Conservation (phyloP, 1,284 basidiomycete genomes). For the Boletus semigastroideus region DNA sequence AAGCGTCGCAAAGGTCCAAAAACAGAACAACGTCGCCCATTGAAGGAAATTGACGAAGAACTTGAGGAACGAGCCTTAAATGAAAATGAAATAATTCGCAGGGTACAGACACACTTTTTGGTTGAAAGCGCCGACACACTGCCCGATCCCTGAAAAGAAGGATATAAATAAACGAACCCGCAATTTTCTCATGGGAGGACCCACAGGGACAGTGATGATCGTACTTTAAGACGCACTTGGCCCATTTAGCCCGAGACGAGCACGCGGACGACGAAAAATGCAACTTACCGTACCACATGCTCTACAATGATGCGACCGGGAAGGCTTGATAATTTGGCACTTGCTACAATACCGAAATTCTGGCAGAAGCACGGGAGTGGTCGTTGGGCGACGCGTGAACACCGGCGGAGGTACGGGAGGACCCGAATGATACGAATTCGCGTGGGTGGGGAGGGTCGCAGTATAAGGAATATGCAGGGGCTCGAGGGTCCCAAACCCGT, state of each 20-base stretch:
- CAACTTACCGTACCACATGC: constrained; percentile 51
- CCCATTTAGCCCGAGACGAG: constrained; percentile 7
- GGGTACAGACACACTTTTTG: constrained; percentile 44
- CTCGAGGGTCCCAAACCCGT: constrained; percentile 12
- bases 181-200: constrained; percentile 3
- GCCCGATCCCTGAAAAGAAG: constrained; percentile 53
- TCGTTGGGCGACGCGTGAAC: constrained; percentile 33
- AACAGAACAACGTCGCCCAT: constrained; percentile 49
- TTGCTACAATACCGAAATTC: constrained; percentile 50
- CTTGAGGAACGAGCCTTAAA: constrained; percentile 24
- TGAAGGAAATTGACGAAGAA: constrained; percentile 61
- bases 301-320: constrained; percentile 62
- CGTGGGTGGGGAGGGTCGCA: constrained; percentile 9
- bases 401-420: constrained; percentile 3
- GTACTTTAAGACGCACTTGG: constrained; percentile 55
- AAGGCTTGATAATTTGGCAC: constrained; percentile 55
- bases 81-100: background rate
- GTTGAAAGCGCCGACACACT: constrained; percentile 69
- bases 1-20: constrained; percentile 53
- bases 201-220: constrained; percentile 62
- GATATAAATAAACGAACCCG: constrained; percentile 17
- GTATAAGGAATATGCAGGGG: constrained; percentile 5
- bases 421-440: constrained; percentile 5
- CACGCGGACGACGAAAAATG: background rate
- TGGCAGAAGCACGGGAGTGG: constrained; percentile 43